Evolutionary conservation across 2,329 filamentous ascomycete species (phyloP), one percentile per base, ranked within the genome.

Genomic region (Conoideocrella luteorostrata): DNA sequence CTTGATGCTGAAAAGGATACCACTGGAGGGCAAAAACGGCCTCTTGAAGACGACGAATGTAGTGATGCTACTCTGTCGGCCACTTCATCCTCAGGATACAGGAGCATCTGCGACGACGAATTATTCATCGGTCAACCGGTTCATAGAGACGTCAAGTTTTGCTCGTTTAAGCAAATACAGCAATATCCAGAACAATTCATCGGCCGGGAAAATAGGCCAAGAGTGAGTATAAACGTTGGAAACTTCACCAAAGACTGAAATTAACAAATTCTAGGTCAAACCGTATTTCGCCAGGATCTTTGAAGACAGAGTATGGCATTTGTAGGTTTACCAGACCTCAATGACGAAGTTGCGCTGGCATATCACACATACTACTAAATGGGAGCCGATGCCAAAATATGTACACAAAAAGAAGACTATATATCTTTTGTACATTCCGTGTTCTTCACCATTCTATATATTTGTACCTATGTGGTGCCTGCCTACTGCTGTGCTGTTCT

Each of bases 261-360:
- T 30, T 37, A 17, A 38, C 23, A 30, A 18, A 2, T 2, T n/a
- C 7, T 18, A 74, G 71, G 65, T 63, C 4, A 54, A 51, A 18
- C 64, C 66, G 0, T 74, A 77, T 60, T 88, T 87, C 52, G 68
- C 76, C 26, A 56, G 59, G 3, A 74, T 87, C 39, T 69, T 85
- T 50, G 77, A 75, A 53, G 63, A 68, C 2, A 73, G 78, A 46
- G 56, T 68, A 10, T 95, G 89, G 89, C 81, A 91, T 49, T 67
- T 95, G 86, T 93, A 70, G 72, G 82, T 43, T 26, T 15, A 7
- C 12, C 20, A 6, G 12, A n/a, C n/a, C n/a, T n/a, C n/a, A n/a
- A n/a, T n/a, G n/a, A n/a, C n/a, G n/a, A n/a, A n/a, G n/a, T n/a
- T n/a, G n/a, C n/a, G n/a, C n/a, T n/a, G n/a, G n/a, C n/a, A n/a